Conservation (phyloP, 306 rosid genomes). For the apple (Malus domestica) region ASM211411v1 NC_041803.1:20858001-20858500, state of each 20-base stretch:
- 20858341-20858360: neutral
- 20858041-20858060: neutral
- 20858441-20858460: neutral
- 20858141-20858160: neutral
- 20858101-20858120: neutral
- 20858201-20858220: neutral
- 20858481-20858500: neutral
- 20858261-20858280: neutral
- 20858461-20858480: neutral
- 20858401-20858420: neutral
- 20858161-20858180: neutral
- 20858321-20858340: neutral
- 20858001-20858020: neutral
- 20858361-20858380: neutral
- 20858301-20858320: neutral
- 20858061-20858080: neutral
- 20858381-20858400: neutral
- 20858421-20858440: neutral
- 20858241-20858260: neutral
- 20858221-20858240: neutral
- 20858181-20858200: neutral
- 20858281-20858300: neutral
- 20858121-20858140: neutral
- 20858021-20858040: neutral
- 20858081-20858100: neutral